A percentile compares a stretch with the other conserved stretches of the same genome.
Evolutionary conservation across 208 protist species (phyloP).

Genomic region (Phytomonas francai): DNA sequence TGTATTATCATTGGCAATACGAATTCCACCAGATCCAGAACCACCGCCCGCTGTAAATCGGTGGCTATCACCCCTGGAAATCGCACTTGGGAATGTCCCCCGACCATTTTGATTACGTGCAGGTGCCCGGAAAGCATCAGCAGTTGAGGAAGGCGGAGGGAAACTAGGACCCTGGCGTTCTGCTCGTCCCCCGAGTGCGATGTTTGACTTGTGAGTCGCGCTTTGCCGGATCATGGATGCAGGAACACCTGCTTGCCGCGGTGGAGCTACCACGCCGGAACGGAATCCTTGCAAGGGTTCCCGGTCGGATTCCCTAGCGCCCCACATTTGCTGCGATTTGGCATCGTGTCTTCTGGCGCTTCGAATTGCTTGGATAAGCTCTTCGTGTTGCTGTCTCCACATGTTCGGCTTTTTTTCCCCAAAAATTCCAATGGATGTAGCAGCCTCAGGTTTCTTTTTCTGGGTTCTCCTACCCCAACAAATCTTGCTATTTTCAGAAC

Average conservation of each 20-base stretch:
- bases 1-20: constrained; percentile 76
- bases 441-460: constrained; percentile 11
- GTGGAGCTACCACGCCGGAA: neutral
- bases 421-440: neutral
- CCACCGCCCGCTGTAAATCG: constrained; percentile 21
- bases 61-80: constrained; percentile 13
- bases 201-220: constrained; percentile 35
- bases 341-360: constrained; percentile 25
- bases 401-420: constrained; percentile 19
- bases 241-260: constrained; percentile 25
- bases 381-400: constrained; percentile 86
- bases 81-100: neutral
- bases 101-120: constrained; percentile 2
- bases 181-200: constrained; percentile 32
- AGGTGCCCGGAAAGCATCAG: neutral
- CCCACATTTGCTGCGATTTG: constrained; percentile 47
- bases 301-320: neutral
- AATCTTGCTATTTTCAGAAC: constrained; percentile 18
- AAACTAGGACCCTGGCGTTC: constrained; percentile 10
- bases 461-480: constrained; percentile 9
- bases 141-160: neutral
- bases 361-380: constrained; percentile 81
- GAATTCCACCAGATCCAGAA: constrained; percentile 30
- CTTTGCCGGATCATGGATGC: constrained; percentile 57
- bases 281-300: neutral